Conservation (phyloP, 257 asterid genomes). For the Gynochthodes officinalis region DNA sequence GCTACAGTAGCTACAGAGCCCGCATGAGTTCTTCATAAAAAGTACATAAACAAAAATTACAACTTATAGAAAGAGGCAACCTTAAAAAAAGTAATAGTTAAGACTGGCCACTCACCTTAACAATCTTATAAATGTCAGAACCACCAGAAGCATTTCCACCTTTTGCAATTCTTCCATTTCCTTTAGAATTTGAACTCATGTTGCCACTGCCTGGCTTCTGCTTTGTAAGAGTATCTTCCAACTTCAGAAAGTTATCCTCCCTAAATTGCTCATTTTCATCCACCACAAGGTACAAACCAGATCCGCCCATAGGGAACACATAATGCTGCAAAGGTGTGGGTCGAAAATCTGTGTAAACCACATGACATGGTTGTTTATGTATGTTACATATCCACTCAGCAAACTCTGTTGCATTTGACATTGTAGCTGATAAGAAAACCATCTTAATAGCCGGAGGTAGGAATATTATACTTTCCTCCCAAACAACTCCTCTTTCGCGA, state of each 20-base stretch:
- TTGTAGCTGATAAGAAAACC: slow-evolving; percentile 95
- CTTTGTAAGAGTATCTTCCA: slow-evolving; percentile 75
- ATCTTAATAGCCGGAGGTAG: slow-evolving; percentile 97
- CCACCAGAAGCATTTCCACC: slow-evolving; percentile 72
- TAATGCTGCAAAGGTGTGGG: slow-evolving; percentile 98
- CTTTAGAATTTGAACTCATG: slow-evolving; percentile 49
- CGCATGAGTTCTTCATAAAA: background rate
- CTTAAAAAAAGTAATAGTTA: slow-evolving; percentile 2
- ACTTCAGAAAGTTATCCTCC: slow-evolving; percentile 76
- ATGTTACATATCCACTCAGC: slow-evolving; percentile 96
- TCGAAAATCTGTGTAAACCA: slow-evolving; percentile 92
- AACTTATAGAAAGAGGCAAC: slow-evolving; percentile 4
- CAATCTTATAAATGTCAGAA: slow-evolving; percentile 88
- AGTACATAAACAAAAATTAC: background rate
- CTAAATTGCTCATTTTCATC: slow-evolving; percentile 95
- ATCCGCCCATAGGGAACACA: slow-evolving; percentile 88
- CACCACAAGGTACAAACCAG: slow-evolving; percentile 92
- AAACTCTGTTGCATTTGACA: slow-evolving; percentile 98
- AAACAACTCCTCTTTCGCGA: slow-evolving; percentile 96
- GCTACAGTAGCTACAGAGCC: background rate
- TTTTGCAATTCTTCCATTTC: slow-evolving; percentile 67
- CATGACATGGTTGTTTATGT: slow-evolving; percentile 97
- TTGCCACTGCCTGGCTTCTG: slow-evolving; percentile 49
- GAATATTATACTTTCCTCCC: slow-evolving; percentile 97
- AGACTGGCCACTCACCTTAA: slow-evolving; percentile 53